Evolutionary conservation across 768 basidiomycete genomes (phyloP).

Genomic region (Auriscalpium orientale): DNA sequence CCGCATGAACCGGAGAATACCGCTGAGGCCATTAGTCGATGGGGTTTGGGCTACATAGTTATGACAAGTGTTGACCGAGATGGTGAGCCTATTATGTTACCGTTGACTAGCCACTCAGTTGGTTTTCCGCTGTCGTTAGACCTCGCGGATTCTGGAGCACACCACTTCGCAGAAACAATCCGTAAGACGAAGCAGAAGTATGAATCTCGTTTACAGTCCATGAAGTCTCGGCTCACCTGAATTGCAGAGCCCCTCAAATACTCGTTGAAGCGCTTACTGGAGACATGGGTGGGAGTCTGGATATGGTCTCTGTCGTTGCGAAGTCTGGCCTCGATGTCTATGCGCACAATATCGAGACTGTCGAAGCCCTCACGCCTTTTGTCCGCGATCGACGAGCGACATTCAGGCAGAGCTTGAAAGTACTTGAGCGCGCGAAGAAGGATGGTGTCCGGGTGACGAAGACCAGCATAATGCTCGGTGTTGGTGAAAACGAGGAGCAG

Average conservation of each 20-base stretch:
- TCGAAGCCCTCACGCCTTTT: slow-evolving; percentile 88
- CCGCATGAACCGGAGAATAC: slow-evolving; percentile 97
- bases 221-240: slow-evolving; percentile 1
- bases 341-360: slow-evolving; percentile 96
- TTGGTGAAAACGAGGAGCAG: slow-evolving; percentile 85
- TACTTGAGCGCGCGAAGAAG: slow-evolving; percentile 77
- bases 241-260: slow-evolving; percentile 81
- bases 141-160: slow-evolving; percentile 83
- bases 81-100: slow-evolving; percentile 42
- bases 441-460: slow-evolving; percentile 86
- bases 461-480: slow-evolving; percentile 97
- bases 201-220: slow-evolving; percentile 12
- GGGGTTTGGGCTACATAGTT: slow-evolving; percentile 98
- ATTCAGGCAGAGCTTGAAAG: slow-evolving; percentile 76
- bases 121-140: slow-evolving; percentile 40
- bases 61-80: slow-evolving; percentile 95
- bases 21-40: slow-evolving; percentile 94
- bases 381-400: slow-evolving; percentile 94
- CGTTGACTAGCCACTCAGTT: not conserved
- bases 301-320: slow-evolving; percentile 76
- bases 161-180: slow-evolving; percentile 94
- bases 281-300: slow-evolving; percentile 79
- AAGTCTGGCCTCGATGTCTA: slow-evolving; percentile 94
- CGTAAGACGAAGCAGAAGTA: slow-evolving; percentile 93
- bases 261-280: slow-evolving; percentile 95